These are phyloP conservation scores for Candida patagonica DNA, from an alignment of 805 yeast genomes.

Conservation along the genomic window DNA sequence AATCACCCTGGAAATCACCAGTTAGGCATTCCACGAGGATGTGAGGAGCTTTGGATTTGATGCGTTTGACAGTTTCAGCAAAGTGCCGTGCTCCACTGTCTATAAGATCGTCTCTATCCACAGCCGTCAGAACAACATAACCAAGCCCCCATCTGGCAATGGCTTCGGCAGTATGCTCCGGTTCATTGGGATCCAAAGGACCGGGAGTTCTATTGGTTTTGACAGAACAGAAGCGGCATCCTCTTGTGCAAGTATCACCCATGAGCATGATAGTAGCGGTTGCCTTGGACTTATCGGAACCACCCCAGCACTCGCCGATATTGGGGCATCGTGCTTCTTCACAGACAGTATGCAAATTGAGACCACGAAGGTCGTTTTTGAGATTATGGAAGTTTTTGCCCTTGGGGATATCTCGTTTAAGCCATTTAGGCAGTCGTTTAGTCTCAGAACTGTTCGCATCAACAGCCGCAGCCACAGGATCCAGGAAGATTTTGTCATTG, in stretches of 20 bases:
- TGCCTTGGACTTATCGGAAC: conserved; percentile 78
- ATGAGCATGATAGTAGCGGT: conserved; percentile 95
- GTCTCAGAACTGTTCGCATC: conserved; percentile 21
- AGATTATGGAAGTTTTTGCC: conserved; percentile 75
- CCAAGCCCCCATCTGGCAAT: conserved; percentile 97
- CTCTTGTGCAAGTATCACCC: conserved; percentile 98
- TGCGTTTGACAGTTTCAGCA: conserved; percentile 74
- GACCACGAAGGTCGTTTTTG: conserved; percentile 78
- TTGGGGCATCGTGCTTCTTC: conserved; percentile 99
- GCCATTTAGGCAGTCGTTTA: conserved; percentile 80
- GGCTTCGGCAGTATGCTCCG: conserved; percentile 96
- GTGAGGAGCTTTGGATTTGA: conserved; percentile 82
- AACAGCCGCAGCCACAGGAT: conserved; percentile 50
- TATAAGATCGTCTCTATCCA: conserved; percentile 86
- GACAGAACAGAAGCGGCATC: conserved; percentile 97
- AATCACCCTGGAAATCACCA: conserved; percentile 92
- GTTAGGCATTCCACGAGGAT: conserved; percentile 86
- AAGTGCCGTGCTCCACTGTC: conserved; percentile 94
- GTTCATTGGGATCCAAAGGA: conserved; percentile 90
- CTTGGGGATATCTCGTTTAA: conserved; percentile 93
- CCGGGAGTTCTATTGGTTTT: conserved; percentile 85
- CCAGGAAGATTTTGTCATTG: conserved; percentile 43
- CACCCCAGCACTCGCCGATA: conserved; percentile 99
- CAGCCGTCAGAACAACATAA: conserved; percentile 93
- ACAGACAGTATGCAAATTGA: conserved; percentile 90